Percentiles rank a stretch among this genome's conserved stretches.
These are phyloP conservation scores for Leonotis leonurus DNA, from an alignment of 257 asterid genomes.

Conservation along the genomic window DNA sequence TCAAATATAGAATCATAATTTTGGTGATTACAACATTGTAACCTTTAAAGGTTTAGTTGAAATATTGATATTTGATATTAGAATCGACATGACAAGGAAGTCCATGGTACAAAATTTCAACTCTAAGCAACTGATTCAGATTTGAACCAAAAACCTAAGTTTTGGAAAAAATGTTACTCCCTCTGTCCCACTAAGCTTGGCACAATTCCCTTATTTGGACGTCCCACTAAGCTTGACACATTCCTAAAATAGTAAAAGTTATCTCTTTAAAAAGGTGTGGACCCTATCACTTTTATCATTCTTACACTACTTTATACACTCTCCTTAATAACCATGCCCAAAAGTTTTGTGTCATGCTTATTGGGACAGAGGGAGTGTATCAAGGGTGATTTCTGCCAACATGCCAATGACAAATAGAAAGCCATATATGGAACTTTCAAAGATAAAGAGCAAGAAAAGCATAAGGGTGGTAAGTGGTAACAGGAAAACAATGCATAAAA, in stretches of 20 bases:
- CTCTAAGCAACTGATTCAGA: background rate
- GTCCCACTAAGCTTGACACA: too few relatives aligned
- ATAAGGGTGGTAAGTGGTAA: too few relatives aligned
- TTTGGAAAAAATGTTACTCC: background rate
- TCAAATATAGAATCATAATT: too few relatives aligned
- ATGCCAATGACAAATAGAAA: background rate
- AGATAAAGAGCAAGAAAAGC: background rate
- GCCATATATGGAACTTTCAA: background rate
- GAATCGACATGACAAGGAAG: background rate
- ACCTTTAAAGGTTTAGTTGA: background rate
- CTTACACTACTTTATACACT: too few relatives aligned
- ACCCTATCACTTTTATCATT: too few relatives aligned
- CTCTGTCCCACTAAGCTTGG: too few relatives aligned
- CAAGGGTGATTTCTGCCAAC: background rate
- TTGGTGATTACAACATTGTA: background rate
- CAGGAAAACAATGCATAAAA: conserved; percentile 1
- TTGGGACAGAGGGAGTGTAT: too few relatives aligned
- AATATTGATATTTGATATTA: background rate
- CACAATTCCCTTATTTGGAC: too few relatives aligned
- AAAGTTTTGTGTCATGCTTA: too few relatives aligned
- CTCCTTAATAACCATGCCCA: too few relatives aligned
- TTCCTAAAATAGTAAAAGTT: too few relatives aligned
- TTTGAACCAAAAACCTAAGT: background rate
- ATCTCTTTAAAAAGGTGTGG: too few relatives aligned
- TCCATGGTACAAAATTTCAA: background rate